Base-by-base conservation (phyloP, 1,139 yeast genomes). In the Geotrichum cucujoidarum region DNA sequence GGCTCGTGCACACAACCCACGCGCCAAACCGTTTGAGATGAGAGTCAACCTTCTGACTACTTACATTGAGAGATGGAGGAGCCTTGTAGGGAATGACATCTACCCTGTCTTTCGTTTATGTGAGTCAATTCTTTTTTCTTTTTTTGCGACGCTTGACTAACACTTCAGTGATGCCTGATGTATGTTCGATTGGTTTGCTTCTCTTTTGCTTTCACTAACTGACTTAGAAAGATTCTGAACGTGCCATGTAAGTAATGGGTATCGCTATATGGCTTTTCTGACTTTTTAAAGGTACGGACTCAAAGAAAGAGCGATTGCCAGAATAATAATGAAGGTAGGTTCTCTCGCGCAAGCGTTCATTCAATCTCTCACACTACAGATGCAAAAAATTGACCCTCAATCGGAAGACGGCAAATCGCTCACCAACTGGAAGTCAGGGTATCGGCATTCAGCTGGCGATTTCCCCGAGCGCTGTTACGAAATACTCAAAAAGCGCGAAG, bases 81-180 rank as follows among this genome's bases (percentile, higher is more conserved):
- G 69, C 13, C 77, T 78, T 29, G 83, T 86, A 2, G 95, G 95
- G 0, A 63, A 72, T 29, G 81, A 89, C 61, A 73, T 88, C 4
- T 81, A 74, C 57, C 92, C 94, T 0, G 80, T 81, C 0, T 71
- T 85, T 13, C 67, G 81, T 33, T 68, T 89, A n/a, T n/a, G n/a
- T n/a, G 39, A 70, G 64, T 60, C 48, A 38, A 58, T 43, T 42
- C 10, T 18, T 30, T 35, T 14, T 17, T 20, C 18, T 3, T 25
- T 3, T 7, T 16, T 25, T 30, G 7, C 20, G 53, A 10, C 20
- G 53, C 43, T 55, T n/a, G n/a, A n/a, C 64, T 7, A 54, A 60
- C 24, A 8, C 13, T 20, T 18, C 43, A 58, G 61, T 80, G 2
- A 65, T 83, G 20, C 92, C 95, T 0, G 77, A 78, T 52, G 74